phyloP scores from a whole-genome alignment of 441 rosid genomes.

The Croton setiger region DNA sequence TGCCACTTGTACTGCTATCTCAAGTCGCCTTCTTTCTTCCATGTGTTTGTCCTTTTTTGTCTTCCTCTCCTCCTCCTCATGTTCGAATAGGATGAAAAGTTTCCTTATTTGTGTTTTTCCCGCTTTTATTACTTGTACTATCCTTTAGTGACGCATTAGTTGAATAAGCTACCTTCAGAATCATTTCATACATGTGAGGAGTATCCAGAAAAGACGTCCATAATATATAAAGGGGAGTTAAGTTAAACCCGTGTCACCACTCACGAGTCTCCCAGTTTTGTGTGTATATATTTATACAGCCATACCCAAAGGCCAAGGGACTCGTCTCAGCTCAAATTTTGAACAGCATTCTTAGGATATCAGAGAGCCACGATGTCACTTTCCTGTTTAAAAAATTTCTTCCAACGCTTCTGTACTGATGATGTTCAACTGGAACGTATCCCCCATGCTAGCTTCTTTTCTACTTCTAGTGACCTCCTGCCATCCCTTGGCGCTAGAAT shows the following conservation, averaged over 20 bases:
- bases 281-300: conserved; percentile 26
- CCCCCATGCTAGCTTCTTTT: conserved; percentile 62
- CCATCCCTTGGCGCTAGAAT: conserved; percentile 96
- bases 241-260: conserved; percentile 37
- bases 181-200: conserved; percentile 33
- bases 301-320: conserved; percentile 29
- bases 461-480: conserved; percentile 75
- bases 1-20: conserved; percentile 51
- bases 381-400: conserved; percentile 57
- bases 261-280: conserved; percentile 40
- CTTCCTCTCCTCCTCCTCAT: conserved; percentile 27
- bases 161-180: conserved; percentile 34
- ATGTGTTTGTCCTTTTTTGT: conserved; percentile 20
- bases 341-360: conserved; percentile 16
- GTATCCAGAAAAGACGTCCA: conserved; percentile 32
- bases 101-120: conserved; percentile 23
- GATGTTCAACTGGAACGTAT: conserved; percentile 46
- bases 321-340: conserved; percentile 24
- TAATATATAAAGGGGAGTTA: conserved; percentile 31
- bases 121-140: conserved; percentile 20
- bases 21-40: conserved; percentile 22
- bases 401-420: conserved; percentile 71
- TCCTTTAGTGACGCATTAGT: conserved; percentile 40
- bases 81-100: conserved; percentile 32
- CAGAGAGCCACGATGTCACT: conserved; percentile 45